Conservation (phyloP, 768 basidiomycete species). For the Pleurotus sapidus region DNA sequence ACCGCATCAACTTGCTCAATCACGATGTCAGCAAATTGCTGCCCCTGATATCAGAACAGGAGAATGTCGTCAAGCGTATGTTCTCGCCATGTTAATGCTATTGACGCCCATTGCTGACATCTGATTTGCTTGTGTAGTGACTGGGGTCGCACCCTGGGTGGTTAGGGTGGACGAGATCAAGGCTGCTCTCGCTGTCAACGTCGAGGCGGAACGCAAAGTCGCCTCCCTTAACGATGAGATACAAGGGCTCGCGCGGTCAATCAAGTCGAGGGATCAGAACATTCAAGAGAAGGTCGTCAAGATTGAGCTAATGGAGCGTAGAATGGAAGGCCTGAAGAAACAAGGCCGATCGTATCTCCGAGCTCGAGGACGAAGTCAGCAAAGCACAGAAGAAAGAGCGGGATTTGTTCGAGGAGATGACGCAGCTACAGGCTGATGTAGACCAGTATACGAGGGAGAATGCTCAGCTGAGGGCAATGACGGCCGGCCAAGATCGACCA, state of each 20-base stretch:
- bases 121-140: conserved; percentile 38
- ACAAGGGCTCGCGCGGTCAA: conserved; percentile 77
- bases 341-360: conserved; percentile 83
- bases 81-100: not conserved
- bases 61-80: conserved; percentile 79
- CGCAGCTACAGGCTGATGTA: conserved; percentile 86
- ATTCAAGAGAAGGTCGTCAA: conserved; percentile 89
- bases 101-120: conserved; percentile 1
- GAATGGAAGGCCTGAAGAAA: conserved; percentile 88
- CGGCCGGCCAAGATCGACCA: conserved; percentile 68
- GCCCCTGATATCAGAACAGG: conserved; percentile 68
- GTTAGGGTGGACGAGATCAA: conserved; percentile 80
- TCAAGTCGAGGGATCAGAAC: conserved; percentile 86
- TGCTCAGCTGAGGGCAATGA: conserved; percentile 69
- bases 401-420: conserved; percentile 91
- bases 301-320: conserved; percentile 92
- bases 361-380: conserved; percentile 76
- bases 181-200: conserved; percentile 76
- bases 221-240: conserved; percentile 86
- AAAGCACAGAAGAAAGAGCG: conserved; percentile 87
- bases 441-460: conserved; percentile 88
- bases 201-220: conserved; percentile 90
- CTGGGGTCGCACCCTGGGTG: conserved; percentile 83
- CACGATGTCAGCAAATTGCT: conserved; percentile 70
- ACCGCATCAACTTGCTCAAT: conserved; percentile 65